Evolutionary conservation across 495 filamentous ascomycete genomes (phyloP), one percentile per base, ranked within the genome.

Genomic region (Viridothelium virens): DNA sequence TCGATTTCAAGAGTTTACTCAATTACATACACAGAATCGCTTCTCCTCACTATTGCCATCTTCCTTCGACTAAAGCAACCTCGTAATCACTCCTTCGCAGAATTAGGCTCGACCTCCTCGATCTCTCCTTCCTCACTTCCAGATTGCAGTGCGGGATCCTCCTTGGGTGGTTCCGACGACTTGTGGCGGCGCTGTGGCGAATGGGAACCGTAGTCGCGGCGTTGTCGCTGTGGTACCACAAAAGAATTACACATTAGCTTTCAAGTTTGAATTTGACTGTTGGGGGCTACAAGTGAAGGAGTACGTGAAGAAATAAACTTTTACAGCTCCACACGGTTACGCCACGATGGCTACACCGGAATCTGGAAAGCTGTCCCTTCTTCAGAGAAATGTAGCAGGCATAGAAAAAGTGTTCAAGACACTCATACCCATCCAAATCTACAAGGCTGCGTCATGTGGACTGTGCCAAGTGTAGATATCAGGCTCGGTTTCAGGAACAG

Each of bases 51-150:
- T 25, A 25, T 1, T 25, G 25, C 1, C 0, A 25, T 1, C 25
- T 25, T 25, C 25, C 25, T 39, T 39, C 64, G 48, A 37, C 2
- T 9, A 33, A 59, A 14, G 39, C 39, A 36, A 50, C 39, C 37
- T 46, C 14, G 16, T 36, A 62, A 39, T 44, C 14, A 48, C 31
- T 77, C 68, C 31, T 64, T 37, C 14, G 66, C 50, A 39, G 70
- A 65, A 39, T 11, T 16, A 25, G 66, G 18, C 67, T 71, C 68
- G n/a, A 69, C 91, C 79, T 97, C 94, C 74, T 96, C 94, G 70
- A 98, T 96, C 79, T 98, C 94, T 36, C 94, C 94, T 77, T 98
- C 94, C 77, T 98, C 94, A 71, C 94, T 97, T 41, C 95, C 94
- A 46, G 77, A 77, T 37, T 78, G 78, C 65, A 80, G 67, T 16